phyloP scores from a whole-genome alignment of 352 stramenopile species.

The Phytophthora pseudosyringae region DNA sequence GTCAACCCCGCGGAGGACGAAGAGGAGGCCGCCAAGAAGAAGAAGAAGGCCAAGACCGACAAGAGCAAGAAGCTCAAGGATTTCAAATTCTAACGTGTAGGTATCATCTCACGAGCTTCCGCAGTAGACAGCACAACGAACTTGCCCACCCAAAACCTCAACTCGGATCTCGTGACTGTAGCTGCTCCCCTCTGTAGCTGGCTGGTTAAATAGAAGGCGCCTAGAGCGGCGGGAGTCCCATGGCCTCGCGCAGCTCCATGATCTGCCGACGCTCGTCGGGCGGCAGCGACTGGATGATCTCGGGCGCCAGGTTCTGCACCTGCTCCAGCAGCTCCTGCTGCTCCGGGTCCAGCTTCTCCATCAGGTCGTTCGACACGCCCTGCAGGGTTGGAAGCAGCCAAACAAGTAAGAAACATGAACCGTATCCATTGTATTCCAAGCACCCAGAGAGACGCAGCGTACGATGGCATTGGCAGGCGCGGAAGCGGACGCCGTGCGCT shows the following conservation, averaged over 20 bases:
- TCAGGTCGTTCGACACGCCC: conserved; percentile 69
- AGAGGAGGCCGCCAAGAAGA: conserved; percentile 66
- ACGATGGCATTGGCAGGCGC: conserved; percentile 61
- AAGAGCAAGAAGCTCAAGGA: conserved; percentile 88
- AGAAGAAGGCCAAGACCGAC: conserved; percentile 77
- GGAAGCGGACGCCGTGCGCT: conserved; percentile 40
- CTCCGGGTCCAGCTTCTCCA: conserved; percentile 76
- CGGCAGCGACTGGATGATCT: conserved; percentile 82
- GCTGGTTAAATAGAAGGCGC: conserved; percentile 30
- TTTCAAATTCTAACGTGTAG: conserved; percentile 79
- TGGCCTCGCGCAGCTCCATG: conserved; percentile 84
- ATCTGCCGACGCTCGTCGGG: conserved; percentile 78
- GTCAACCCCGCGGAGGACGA: conserved; percentile 50
- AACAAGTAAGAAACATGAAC: neutral
- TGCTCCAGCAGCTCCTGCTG: conserved; percentile 83
- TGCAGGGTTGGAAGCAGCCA: conserved; percentile 15
- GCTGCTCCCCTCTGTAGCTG: conserved; percentile 4
- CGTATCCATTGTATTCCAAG: neutral
- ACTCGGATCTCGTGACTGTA: conserved; percentile 10
- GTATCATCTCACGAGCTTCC: conserved; percentile 29
- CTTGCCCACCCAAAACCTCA: conserved; percentile 10
- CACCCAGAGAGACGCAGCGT: conserved; percentile 7
- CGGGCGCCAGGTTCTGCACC: conserved; percentile 79
- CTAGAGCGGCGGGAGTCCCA: conserved; percentile 72
- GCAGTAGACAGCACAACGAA: conserved; percentile 34